Percentiles rank a stretch among this genome's conserved stretches.
These are phyloP conservation scores for Fabrea salina DNA, from an alignment of 169 alveolate genomes.

Conservation along the genomic window DNA sequence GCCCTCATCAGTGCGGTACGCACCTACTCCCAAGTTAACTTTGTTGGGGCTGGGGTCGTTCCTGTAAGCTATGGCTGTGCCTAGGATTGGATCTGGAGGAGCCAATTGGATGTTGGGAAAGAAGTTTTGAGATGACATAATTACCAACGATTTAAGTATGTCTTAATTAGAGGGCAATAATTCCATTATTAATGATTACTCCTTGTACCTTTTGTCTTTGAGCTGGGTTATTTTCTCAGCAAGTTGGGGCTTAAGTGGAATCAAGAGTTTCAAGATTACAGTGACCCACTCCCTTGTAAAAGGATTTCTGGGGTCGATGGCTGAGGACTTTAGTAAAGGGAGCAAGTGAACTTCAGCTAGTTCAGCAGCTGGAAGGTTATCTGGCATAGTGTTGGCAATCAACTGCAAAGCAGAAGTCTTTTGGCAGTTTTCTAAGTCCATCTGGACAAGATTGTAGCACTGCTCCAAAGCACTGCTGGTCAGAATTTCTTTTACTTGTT, in stretches of 20 bases:
- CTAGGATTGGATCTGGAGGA: constrained; percentile 85
- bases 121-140: background rate
- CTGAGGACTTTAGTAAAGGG: background rate
- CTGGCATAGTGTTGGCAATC: background rate
- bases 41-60: constrained; percentile 74
- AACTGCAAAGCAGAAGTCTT: background rate
- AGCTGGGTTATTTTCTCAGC: background rate
- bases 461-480: too few species aligned
- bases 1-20: constrained; percentile 85
- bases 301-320: background rate
- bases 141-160: background rate
- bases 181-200: too few species aligned
- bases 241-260: background rate
- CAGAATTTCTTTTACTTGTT: too few species aligned
- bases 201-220: too few species aligned
- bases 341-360: background rate
- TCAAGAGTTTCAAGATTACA: background rate
- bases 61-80: constrained; percentile 65
- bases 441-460: too few species aligned
- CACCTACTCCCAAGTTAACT: constrained; percentile 87
- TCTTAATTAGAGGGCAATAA: too few species aligned
- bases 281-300: background rate
- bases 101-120: background rate
- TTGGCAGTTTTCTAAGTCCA: too few species aligned
- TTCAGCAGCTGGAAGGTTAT: background rate